Conservation (phyloP, 148 eudicot genomes). For the Fallopia convolvulus region DNA sequence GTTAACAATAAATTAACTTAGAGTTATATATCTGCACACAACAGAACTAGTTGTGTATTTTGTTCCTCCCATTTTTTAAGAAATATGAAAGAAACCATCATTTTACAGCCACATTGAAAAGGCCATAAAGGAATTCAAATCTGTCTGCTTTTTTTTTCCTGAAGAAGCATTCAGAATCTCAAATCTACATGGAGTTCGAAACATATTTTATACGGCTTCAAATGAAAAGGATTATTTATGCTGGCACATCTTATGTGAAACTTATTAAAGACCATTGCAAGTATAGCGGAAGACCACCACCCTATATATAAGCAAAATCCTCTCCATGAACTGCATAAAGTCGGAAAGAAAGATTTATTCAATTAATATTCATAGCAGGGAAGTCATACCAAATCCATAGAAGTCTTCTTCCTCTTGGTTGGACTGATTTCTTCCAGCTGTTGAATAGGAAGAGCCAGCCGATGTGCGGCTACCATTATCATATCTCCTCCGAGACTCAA, state of each 20-base stretch:
- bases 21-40: conserved; percentile 9
- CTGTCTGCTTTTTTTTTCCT: neutral
- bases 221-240: neutral
- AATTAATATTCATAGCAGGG: neutral
- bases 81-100: neutral
- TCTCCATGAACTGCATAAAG: neutral
- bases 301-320: neutral
- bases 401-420: conserved; percentile 75
- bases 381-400: conserved; percentile 77
- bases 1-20: conserved; percentile 31
- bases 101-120: neutral
- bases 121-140: neutral
- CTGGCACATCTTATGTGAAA: neutral
- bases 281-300: neutral
- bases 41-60: neutral
- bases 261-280: neutral
- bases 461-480: conserved; percentile 40
- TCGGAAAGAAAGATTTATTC: neutral
- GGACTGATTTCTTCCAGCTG: conserved; percentile 46
- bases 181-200: neutral
- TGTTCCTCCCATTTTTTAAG: neutral
- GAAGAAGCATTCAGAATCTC: neutral
- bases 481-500: conserved; percentile 57
- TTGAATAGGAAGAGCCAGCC: conserved; percentile 52
- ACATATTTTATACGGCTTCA: neutral